Percentiles rank a stretch among this genome's conserved stretches.
phyloP scores from a whole-genome alignment of 164 flowering plant species.

The Chloranthus sessilifolius region DNA sequence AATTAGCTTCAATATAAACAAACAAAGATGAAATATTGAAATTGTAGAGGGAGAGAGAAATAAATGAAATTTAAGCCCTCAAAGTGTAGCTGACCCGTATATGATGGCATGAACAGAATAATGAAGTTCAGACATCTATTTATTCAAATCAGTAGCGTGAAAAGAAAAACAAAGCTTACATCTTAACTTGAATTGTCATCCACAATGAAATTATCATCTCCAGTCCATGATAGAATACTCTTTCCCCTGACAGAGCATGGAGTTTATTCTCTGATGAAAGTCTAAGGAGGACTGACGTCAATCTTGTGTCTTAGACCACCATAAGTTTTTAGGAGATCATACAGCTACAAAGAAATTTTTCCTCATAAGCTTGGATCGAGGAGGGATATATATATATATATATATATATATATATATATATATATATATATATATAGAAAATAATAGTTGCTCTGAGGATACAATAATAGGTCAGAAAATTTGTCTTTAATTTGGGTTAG shows the following conservation, averaged over 20 bases:
- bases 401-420: no score
- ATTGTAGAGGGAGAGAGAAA: constrained; percentile 14
- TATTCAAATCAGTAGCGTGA: background rate
- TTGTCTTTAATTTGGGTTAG: no score
- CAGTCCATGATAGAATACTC: constrained; percentile 43
- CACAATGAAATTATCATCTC: constrained; percentile 55
- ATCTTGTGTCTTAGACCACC: background rate
- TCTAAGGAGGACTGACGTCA: constrained; percentile 25
- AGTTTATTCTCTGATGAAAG: constrained; percentile 39
- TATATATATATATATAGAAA: no score
- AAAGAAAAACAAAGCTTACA: constrained; percentile 27
- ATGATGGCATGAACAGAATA: background rate
- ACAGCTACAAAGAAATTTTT: no score
- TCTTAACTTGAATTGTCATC: constrained; percentile 46
- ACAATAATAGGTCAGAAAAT: no score
- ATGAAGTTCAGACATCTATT: background rate
- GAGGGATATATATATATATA: no score
- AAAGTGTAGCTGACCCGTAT: background rate
- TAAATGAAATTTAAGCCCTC: background rate
- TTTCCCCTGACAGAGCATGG: constrained; percentile 71
- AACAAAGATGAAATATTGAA: no score
- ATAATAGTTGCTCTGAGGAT: no score
- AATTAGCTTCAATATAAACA: no score
- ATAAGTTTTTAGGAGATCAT: background rate
- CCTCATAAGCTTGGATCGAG: no score